Evolutionary conservation across 306 rosid genomes (phyloP), one percentile per base, ranked within the genome.

Genomic region (Lagenaria siceraria): DNA sequence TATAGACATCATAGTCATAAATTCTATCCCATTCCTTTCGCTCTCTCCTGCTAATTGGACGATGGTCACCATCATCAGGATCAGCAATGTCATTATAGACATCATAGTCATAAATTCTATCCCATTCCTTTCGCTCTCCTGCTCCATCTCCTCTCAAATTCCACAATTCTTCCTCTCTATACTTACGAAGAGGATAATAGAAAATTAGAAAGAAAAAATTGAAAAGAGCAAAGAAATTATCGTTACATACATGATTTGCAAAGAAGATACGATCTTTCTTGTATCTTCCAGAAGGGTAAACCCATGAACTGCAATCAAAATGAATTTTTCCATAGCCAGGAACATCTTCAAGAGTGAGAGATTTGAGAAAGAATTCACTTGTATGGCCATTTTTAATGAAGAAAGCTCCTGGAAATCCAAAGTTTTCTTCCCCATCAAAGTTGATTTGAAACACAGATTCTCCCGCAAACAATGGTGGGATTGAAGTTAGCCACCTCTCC

Each of bases 241-340:
- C 2, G 10, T 62, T 72, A 0, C 48, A 9, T 87, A 88, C 98
- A 94, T 91, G 78, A 89, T 91, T 93, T 33, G 83, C 66, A 87
- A 93, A 93, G 96, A 93, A 93, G 78, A 91, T 53, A 10, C 97
- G 91, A 33, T 85, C 93, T 0, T 78, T 87, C 40, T 81, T 49
- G 74, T 93, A 89, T 81, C 86, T 83, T 11, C 85, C 52, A 10
- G 86, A 77, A 54, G 96, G 96, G 71, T 91, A 93, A 8, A 93
- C 84, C 97, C 98, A 93, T 1, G 98, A 93, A 84, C 89, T 91
- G 89, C 98, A 93, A 24, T 81, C 79, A 49, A 91, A 93, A 82
- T 84, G 92, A 81, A 93, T 74, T 52, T 25, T 65, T 31, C 90
- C 93, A 48, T 84, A 84, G 27, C 86, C 93, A 2, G 98, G 98